Conservation (phyloP, 495 filamentous ascomycete species). For the Lasiosphaeria ovina region DNA sequence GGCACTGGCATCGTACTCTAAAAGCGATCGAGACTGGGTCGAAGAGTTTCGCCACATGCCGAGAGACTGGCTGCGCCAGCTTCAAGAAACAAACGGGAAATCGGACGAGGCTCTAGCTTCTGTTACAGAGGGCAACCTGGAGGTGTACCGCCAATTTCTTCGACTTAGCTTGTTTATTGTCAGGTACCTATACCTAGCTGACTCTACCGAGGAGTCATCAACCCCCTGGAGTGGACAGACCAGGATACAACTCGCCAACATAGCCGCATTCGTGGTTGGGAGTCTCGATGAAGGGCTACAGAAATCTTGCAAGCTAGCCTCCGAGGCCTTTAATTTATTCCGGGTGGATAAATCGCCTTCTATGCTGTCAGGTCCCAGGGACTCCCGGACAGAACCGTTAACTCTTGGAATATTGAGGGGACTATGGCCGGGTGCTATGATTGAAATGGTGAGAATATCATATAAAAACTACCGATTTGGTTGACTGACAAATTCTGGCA, state of each 20-base stretch:
- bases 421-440: conserved; percentile 39
- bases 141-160: conserved; percentile 28
- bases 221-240: conserved; percentile 24
- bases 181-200: conserved; percentile 23
- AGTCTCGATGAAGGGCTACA: conserved; percentile 28
- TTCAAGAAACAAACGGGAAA: neutral
- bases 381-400: conserved; percentile 21
- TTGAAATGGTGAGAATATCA: conserved; percentile 31
- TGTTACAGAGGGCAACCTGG: conserved; percentile 19
- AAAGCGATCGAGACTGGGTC: conserved; percentile 23
- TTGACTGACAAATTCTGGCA: conserved; percentile 18
- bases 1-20: conserved; percentile 10
- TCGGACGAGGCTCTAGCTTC: neutral
- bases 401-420: conserved; percentile 46
- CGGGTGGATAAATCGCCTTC: neutral
- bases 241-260: conserved; percentile 28
- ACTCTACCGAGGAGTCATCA: conserved; percentile 6
- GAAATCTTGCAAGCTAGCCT: conserved; percentile 24
- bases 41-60: conserved; percentile 21
- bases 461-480: neutral
- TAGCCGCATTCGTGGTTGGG: conserved; percentile 29
- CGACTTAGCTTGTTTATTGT: conserved; percentile 25
- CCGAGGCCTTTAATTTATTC: conserved; percentile 37
- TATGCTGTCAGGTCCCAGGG: neutral
- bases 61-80: conserved; percentile 21